Base-by-base conservation (phyloP, 352 stramenopile genomes). In the Globisporangium okanoganense region DNA sequence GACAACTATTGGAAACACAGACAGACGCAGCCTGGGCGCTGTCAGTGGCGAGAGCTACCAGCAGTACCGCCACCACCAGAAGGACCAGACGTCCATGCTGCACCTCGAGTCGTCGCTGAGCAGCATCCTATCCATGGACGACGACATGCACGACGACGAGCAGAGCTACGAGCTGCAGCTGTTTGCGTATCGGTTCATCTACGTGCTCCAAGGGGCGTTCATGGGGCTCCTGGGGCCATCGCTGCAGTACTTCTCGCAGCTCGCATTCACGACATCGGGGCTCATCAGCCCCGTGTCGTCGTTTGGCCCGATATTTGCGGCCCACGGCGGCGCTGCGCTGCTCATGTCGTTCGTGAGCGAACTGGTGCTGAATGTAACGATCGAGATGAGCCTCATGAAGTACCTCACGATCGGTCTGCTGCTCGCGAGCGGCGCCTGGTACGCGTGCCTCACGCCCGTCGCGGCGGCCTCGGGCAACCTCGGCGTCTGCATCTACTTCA, bases 281-380 rank as follows among this genome's bases (percentile, higher is more conserved):
- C 62, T 88, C 20, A 59, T 66, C 36, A 83, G 74, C 1, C 82
- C 82, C 33, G 73, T 92, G 10, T 79, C 76, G 44, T 82, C 72
- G 3, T 92, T 90, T 51, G 82, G 82, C 0, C 76, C 82, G 38
- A 90, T 92, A 48, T 92, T 92, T 25, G 78, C 82, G 25, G 79
- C 79, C 7, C 79, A 92, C 40, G 82, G 82, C 61, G 82, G 78
- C 29, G 78, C 82, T 0, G 82, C 80, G 40, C 72, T 92, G 36
- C 61, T 92, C 59, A 86, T 87, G 79, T 86, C 74, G 59, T 90
- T 89, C 56, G 84, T 92, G 75, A 90, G 82, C 50, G 82, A 92
- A 61, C 71, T 92, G 54, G 72, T 90, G 65, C 74, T 92, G 24
- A 87, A 73, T 29, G 80, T 78, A 16, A 72, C 76, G 36, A 84